Evolutionary conservation across 257 asterid species (phyloP).

Genomic region (Petunia secreta): DNA sequence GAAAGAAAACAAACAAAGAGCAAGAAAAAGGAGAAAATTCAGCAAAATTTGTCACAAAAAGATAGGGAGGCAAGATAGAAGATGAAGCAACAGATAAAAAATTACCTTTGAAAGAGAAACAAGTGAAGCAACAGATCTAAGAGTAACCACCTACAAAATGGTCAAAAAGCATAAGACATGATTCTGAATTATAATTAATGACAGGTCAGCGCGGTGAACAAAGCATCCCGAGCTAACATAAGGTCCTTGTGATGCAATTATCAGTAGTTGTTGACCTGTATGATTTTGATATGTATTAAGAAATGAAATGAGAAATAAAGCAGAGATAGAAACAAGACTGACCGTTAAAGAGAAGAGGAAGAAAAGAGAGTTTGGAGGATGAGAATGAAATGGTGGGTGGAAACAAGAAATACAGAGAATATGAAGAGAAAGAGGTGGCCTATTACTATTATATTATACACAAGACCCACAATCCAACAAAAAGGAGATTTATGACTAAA

Average conservation of each 20-base stretch:
- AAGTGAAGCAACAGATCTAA: slow-evolving; percentile 57
- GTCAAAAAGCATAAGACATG: slow-evolving; percentile 34
- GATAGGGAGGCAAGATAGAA: slow-evolving; percentile 28
- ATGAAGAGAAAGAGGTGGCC: neutral
- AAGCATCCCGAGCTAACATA: too few species aligned
- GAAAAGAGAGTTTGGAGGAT: neutral
- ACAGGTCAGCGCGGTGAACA: too few species aligned
- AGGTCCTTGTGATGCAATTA: too few species aligned
- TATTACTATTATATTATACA: too few species aligned
- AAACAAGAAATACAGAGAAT: slow-evolving; percentile 1
- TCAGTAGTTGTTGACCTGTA: too few species aligned
- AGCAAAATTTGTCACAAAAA: neutral
- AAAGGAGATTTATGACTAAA: neutral
- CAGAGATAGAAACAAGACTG: neutral
- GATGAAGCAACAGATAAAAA: slow-evolving; percentile 10
- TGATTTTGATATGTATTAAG: too few species aligned
- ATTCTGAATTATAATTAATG: too few species aligned
- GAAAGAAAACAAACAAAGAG: neutral
- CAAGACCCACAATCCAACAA: neutral
- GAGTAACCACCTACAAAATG: slow-evolving; percentile 54
- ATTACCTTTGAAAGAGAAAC: slow-evolving; percentile 57
- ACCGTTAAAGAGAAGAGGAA: slow-evolving; percentile 16
- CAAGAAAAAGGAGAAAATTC: neutral
- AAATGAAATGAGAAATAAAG: too few species aligned
- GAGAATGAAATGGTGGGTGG: slow-evolving; percentile 27